Percentiles rank a stretch among this genome's conserved stretches.
Evolutionary conservation across 2,329 filamentous ascomycete genomes (phyloP).

Genomic region (Aspergillus sp.): DNA sequence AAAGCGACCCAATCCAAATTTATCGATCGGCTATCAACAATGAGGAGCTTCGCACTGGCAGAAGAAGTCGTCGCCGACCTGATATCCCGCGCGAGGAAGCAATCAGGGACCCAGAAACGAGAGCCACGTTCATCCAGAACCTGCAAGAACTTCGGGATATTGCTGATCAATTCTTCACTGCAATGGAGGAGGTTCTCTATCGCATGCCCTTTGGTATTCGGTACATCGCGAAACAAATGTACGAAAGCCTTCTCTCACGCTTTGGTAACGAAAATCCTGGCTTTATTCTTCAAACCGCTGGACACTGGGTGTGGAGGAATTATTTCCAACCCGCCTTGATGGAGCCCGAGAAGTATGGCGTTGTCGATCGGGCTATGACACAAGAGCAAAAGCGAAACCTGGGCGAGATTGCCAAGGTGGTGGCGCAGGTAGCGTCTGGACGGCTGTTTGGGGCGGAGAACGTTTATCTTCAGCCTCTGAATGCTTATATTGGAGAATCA

Average conservation of each 20-base stretch:
- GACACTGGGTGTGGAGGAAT: slow-evolving; percentile 89
- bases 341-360: slow-evolving; percentile 89
- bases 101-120: slow-evolving; percentile 92
- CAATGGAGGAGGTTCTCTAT: slow-evolving; percentile 77
- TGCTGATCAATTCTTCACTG: slow-evolving; percentile 81
- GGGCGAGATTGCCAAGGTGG: slow-evolving; percentile 84
- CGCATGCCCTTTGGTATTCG: slow-evolving; percentile 92
- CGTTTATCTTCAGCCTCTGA: slow-evolving; percentile 91
- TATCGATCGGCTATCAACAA: slow-evolving; percentile 96
- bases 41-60: slow-evolving; percentile 89
- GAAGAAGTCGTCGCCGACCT: slow-evolving; percentile 73
- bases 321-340: slow-evolving; percentile 88
- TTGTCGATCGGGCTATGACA: slow-evolving; percentile 83
- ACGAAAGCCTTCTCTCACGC: slow-evolving; percentile 70
- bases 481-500: slow-evolving; percentile 84
- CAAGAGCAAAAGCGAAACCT: slow-evolving; percentile 93
- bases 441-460: slow-evolving; percentile 91
- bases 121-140: slow-evolving; percentile 89
- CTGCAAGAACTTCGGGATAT: slow-evolving; percentile 92
- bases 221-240: slow-evolving; percentile 83
- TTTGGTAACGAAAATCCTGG: slow-evolving; percentile 79
- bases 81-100: slow-evolving; percentile 89
- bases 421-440: slow-evolving; percentile 84
- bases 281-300: slow-evolving; percentile 76
- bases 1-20: slow-evolving; percentile 96